These are phyloP conservation scores for Penicillium decumbens DNA, from an alignment of 2,329 filamentous ascomycete genomes.

Conservation along the genomic window DNA sequence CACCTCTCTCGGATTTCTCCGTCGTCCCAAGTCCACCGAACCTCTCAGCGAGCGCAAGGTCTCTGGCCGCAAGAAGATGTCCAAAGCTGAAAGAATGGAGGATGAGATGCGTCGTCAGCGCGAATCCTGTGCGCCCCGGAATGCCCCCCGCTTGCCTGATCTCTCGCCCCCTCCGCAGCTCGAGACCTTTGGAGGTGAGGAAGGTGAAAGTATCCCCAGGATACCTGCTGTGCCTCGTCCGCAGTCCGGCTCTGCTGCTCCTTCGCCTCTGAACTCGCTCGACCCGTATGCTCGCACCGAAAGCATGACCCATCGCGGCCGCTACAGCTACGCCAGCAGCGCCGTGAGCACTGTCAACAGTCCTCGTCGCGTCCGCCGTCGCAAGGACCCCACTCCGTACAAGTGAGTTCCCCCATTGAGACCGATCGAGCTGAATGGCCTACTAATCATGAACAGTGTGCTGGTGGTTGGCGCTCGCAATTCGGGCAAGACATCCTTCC, in stretches of 20 bases:
- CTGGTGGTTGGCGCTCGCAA: constrained; percentile 82
- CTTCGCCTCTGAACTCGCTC: constrained; percentile 30
- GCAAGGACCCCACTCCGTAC: constrained; percentile 96
- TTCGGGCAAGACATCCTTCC: constrained; percentile 92
- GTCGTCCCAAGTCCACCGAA: constrained; percentile 65
- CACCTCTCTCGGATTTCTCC: constrained; percentile 56
- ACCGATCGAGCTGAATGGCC: neutral
- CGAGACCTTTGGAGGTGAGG: constrained; percentile 60
- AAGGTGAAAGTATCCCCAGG: constrained; percentile 58
- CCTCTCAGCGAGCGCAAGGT: constrained; percentile 52
- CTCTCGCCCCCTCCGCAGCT: constrained; percentile 47
- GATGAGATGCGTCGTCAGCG: constrained; percentile 54
- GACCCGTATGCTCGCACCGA: constrained; percentile 80
- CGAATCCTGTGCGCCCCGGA: constrained; percentile 53
- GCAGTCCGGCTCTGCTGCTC: constrained; percentile 20
- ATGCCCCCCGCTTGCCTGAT: constrained; percentile 54
- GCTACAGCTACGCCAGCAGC: constrained; percentile 94
- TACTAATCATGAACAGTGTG: constrained; percentile 54
- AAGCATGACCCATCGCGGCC: constrained; percentile 94
- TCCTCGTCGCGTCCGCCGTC: constrained; percentile 81
- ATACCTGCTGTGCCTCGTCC: constrained; percentile 40
- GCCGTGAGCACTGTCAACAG: constrained; percentile 88
- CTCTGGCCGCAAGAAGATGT: constrained; percentile 37
- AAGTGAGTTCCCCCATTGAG: constrained; percentile 67
- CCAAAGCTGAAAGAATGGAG: constrained; percentile 40